A percentile compares a stretch with the other conserved stretches of the same genome.
These are phyloP conservation scores for Akebia trifoliata DNA, from an alignment of 164 flowering plant genomes.

Conservation along the genomic window DNA sequence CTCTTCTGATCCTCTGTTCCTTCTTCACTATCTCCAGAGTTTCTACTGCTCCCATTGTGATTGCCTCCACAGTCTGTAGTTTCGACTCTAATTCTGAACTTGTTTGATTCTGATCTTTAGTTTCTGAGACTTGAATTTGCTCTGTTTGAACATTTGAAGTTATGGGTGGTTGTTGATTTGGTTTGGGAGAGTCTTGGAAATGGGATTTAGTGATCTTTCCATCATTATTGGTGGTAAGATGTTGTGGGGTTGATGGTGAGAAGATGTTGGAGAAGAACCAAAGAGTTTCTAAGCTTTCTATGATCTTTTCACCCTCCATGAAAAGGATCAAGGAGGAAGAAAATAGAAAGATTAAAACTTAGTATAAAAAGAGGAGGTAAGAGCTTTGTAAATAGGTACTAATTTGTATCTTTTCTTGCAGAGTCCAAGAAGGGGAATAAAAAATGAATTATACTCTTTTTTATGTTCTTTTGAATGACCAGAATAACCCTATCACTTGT, in stretches of 20 bases:
- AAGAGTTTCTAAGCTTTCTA: slow-evolving; percentile 33
- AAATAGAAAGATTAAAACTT: not conserved
- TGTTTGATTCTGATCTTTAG: not conserved
- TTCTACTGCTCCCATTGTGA: not conserved
- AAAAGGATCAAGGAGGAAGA: not conserved
- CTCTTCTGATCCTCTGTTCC: slow-evolving; percentile 16
- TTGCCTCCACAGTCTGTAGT: slow-evolving; percentile 1
- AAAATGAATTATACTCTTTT: not conserved
- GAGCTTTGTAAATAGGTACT: not conserved
- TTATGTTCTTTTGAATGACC: not conserved
- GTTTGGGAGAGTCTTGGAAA: slow-evolving; percentile 7
- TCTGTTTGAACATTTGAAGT: slow-evolving; percentile 4
- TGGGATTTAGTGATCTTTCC: not conserved
- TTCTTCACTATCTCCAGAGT: slow-evolving; percentile 3
- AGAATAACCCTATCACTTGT: not conserved
- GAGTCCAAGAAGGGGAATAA: slow-evolving; percentile 1
- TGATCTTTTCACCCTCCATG: slow-evolving; percentile 27
- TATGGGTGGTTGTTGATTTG: slow-evolving; percentile 13
- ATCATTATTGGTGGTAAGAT: not conserved
- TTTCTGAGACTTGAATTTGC: slow-evolving; percentile 4
- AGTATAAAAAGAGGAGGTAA: not conserved
- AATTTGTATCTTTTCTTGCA: not conserved
- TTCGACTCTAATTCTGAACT: slow-evolving; percentile 10
- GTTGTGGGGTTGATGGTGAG: slow-evolving; percentile 2
- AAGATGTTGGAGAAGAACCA: slow-evolving; percentile 43